Base-by-base conservation (phyloP, 2,329 filamentous ascomycete species). In the Epichloe bromicola region DNA sequence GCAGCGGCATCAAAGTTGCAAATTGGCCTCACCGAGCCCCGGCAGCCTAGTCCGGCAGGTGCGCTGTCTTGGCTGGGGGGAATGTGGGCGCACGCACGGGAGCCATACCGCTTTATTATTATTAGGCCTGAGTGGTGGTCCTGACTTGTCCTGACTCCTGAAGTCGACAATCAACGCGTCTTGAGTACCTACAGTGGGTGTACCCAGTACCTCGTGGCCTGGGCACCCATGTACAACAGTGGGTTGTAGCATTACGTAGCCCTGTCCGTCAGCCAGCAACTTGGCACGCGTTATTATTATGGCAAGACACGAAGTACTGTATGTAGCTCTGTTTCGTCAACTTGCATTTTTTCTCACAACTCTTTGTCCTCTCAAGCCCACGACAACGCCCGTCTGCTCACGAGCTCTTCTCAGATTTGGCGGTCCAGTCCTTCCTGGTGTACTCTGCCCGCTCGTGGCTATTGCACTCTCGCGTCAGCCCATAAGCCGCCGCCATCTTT, bases 61-160 rank as follows among this genome's bases (percentile, higher is more conserved):
- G 26, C 26, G 4, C 12, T 34, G 26, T 14, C 36, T 38, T 38
- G 26, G 26, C 26, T 3, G 26, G 52, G 49, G 46, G 43, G 43
- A 53, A 50, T 51, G 49, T n/a, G 15, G 26, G 30, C 34, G 41
- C 17, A 41, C 34, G 41, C 17, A 41, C 41, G 38, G 49, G 46
- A 46, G 39, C 53, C 49, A 51, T 19, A 19, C 49, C 42, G 15
- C 23, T 51, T 48, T n/a, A n/a, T n/a, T n/a, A n/a, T n/a, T n/a
- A n/a, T n/a, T 20, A 19, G 49, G 19, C 30, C 20, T n/a, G 42
- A 30, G 34, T 42, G 4, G 23, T 30, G 4, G 23, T 30, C 46
- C 23, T 7, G 23, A 7, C 23, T 20, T 20, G 20, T 20, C 20
- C 20, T 23, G 20, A 23, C 20, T 23, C 4, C 20, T 1, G 20